Conservation (phyloP, 768 basidiomycete species). For the Russula foetens region DNA sequence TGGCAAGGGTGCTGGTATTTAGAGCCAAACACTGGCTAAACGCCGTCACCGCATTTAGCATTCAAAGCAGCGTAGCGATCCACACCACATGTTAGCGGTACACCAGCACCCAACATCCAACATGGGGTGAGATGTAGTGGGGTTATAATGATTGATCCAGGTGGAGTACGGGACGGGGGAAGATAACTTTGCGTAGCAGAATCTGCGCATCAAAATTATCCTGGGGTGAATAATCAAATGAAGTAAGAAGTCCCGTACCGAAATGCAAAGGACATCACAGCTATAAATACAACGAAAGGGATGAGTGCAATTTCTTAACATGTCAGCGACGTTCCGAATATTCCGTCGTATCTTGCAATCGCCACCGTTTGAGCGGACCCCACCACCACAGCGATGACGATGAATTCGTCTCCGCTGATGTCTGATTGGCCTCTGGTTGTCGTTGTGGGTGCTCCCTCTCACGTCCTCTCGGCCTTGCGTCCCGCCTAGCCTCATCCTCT, state of each 20-base stretch:
- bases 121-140: too few species aligned
- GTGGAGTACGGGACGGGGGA: not conserved
- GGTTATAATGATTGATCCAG: too few species aligned
- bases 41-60: too few species aligned
- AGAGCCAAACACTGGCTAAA: too few species aligned
- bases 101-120: too few species aligned
- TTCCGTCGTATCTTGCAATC: slow-evolving; percentile 66
- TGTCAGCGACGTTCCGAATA: slow-evolving; percentile 33
- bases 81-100: too few species aligned
- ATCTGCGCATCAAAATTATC: not conserved
- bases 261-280: not conserved
- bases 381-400: slow-evolving; percentile 65
- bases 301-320: not conserved
- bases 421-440: not conserved
- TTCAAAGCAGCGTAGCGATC: too few species aligned
- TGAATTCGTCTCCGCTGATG: not conserved
- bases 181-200: not conserved
- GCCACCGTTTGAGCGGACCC: slow-evolving; percentile 68
- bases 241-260: not conserved
- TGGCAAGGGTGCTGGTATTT: too few species aligned
- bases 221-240: not conserved
- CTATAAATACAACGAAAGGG: not conserved
- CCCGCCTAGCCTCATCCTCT: not conserved
- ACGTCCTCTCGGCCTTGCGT: slow-evolving; percentile 22
- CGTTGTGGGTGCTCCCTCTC: slow-evolving; percentile 22